phyloP scores from a whole-genome alignment of 495 filamentous ascomycete genomes.

The Hypoxylon perforatum region DNA sequence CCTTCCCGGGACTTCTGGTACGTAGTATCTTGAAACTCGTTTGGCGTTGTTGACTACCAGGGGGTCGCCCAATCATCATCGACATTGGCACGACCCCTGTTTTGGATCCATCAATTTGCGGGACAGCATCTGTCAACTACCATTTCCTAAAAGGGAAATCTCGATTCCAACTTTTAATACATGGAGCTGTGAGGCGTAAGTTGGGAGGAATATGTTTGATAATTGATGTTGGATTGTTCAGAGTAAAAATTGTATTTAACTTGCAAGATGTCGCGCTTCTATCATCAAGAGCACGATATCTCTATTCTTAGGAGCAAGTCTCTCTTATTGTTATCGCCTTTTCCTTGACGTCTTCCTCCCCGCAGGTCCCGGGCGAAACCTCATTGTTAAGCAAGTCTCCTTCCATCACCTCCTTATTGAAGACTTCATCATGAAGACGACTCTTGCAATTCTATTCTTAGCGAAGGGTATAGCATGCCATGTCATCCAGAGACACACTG shows the following conservation, averaged over 20 bases:
- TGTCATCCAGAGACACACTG: slow-evolving; percentile 14
- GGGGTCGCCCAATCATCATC: slow-evolving; percentile 5
- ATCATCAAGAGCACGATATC: slow-evolving; percentile 3
- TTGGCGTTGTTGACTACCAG: slow-evolving; percentile 1
- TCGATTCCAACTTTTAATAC: slow-evolving; percentile 31
- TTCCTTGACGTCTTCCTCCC: neutral
- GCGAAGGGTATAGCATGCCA: slow-evolving; percentile 28
- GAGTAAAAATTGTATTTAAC: slow-evolving; percentile 23
- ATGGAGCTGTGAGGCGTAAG: neutral
- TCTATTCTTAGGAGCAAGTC: slow-evolving; percentile 6
- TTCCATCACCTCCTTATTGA: neutral
- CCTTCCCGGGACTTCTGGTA: slow-evolving; percentile 11
- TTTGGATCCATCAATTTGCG: slow-evolving; percentile 13
- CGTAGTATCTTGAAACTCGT: slow-evolving; percentile 12
- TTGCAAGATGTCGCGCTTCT: slow-evolving; percentile 1
- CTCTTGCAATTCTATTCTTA: slow-evolving; percentile 16
- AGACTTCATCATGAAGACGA: slow-evolving; percentile 28
- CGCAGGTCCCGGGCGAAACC: neutral
- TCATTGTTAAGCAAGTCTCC: neutral
- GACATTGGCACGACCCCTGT: neutral
- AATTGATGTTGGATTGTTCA: neutral
- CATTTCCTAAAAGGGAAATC: slow-evolving; percentile 26
- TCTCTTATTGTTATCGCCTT: slow-evolving; percentile 1
- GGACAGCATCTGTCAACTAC: slow-evolving; percentile 10
- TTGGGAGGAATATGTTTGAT: neutral